Evolutionary conservation across 306 rosid species (phyloP), one percentile per base, ranked within the genome.

Genomic region (Canavalia gladiata): DNA sequence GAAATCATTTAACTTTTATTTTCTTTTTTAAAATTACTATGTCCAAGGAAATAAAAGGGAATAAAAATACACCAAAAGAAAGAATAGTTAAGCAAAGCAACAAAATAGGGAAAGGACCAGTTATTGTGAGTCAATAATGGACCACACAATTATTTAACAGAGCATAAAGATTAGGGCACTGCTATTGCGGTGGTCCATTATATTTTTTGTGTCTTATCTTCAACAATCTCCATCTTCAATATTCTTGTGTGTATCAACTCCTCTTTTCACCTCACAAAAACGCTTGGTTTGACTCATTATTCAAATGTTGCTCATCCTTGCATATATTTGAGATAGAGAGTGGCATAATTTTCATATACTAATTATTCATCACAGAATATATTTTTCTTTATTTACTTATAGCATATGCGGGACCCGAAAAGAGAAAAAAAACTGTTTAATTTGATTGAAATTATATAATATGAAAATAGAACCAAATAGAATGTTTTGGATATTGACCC

Each of bases 121-220:
- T 65, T 49, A 63, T 58, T 77, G 69, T 28, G 60, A 67, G 87
- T 82, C 85, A 84, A 85, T 29, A 82, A 83, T 83, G 94, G 94
- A 89, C 97, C 96, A 87, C 94, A 67, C 80, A 74, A 84, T 87
- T 78, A 92, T 86, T 76, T 88, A 47, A 88, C 80, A 78, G 88
- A 78, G 88, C 88, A 88, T 88, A 88, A 92, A 83, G 85, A 83
- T 76, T 76, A 80, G 72, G 87, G 84, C 69, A 92, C 83, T 82
- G 68, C 68, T 51, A 72, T 67, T 63, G 79, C 65, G 82, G 94
- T 87, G 95, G 92, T 91, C 95, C 95, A 69, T 71, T 73, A 13
- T 30, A 59, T 49, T 80, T 76, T 77, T 82, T 5, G 51, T 59
- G 56, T 75, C 86, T 82, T 85, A 82, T 82, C 60, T 47, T 31